These are phyloP conservation scores for Obelidium mucronatum DNA, from an alignment of 192 early-diverging fungal species.

Conservation along the genomic window DNA sequence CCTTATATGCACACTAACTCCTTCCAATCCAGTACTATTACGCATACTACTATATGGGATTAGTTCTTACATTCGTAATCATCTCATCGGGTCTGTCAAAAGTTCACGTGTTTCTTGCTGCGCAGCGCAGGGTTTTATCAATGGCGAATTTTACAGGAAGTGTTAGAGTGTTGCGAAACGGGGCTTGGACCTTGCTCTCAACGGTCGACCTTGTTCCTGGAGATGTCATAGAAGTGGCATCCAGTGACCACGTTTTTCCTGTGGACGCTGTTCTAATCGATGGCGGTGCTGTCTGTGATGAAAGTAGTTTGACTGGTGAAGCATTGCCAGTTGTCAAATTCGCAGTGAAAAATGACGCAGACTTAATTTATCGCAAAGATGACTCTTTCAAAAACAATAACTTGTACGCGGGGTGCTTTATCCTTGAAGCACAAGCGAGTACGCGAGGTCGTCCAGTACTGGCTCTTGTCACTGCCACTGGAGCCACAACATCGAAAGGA, in stretches of 20 bases:
- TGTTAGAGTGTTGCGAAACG: conserved; percentile 61
- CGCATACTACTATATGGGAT: conserved; percentile 57
- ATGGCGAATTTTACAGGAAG: conserved; percentile 57
- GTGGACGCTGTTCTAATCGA: conserved; percentile 74
- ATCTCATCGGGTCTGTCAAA: conserved; percentile 49
- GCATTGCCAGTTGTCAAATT: conserved; percentile 83
- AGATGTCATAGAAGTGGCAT: conserved; percentile 68
- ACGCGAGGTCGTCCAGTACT: conserved; percentile 44
- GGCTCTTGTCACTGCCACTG: conserved; percentile 71
- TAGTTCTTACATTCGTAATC: conserved; percentile 52
- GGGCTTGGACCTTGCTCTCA: conserved; percentile 57
- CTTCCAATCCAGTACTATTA: conserved; percentile 36
- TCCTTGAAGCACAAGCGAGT: conserved; percentile 62
- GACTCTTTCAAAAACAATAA: conserved; percentile 60
- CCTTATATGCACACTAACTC: conserved; percentile 16
- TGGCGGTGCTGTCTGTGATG: conserved; percentile 78
- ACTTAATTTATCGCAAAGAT: conserved; percentile 29
- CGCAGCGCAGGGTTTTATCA: conserved; percentile 49
- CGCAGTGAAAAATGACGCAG: conserved; percentile 63
- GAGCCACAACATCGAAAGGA: conserved; percentile 73
- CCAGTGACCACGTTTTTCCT: conserved; percentile 57
- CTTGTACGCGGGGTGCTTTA: conserved; percentile 72
- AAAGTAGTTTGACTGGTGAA: conserved; percentile 78
- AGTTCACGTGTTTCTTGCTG: conserved; percentile 42
- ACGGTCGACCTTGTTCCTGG: conserved; percentile 72